phyloP scores from a whole-genome alignment of 805 yeast genomes.

The Wickerhamomyces ciferrii region DNA sequence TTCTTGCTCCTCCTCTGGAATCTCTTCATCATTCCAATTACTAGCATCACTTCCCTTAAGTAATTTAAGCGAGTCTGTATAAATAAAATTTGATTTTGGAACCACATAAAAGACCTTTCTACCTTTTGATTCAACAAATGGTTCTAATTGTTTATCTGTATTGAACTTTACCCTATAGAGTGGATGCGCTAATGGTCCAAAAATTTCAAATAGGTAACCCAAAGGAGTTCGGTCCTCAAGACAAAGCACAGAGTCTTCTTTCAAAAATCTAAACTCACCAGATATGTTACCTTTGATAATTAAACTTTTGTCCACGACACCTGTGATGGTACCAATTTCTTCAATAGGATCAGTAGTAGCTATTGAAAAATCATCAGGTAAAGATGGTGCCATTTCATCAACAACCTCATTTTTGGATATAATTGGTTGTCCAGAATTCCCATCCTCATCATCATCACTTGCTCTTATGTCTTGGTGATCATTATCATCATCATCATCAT shows the following conservation, averaged over 20 bases:
- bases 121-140: slow-evolving; percentile 45
- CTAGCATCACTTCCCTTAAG: slow-evolving; percentile 92
- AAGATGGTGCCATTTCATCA: slow-evolving; percentile 60
- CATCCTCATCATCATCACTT: slow-evolving; percentile 9
- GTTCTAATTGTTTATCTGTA: slow-evolving; percentile 40
- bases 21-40: slow-evolving; percentile 90
- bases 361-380: slow-evolving; percentile 65
- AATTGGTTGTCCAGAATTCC: slow-evolving; percentile 45
- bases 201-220: slow-evolving; percentile 82
- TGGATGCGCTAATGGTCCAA: slow-evolving; percentile 84
- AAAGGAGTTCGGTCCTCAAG: slow-evolving; percentile 63
- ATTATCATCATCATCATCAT: slow-evolving; percentile 14
- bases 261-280: slow-evolving; percentile 80
- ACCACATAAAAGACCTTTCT: slow-evolving; percentile 69
- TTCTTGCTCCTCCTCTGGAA: slow-evolving; percentile 90
- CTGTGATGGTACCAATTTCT: slow-evolving; percentile 62
- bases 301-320: slow-evolving; percentile 66
- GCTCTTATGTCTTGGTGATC: background rate
- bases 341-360: slow-evolving; percentile 61
- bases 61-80: slow-evolving; percentile 65
- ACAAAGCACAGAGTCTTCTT: slow-evolving; percentile 77
- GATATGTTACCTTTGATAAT: slow-evolving; percentile 68
- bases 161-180: slow-evolving; percentile 71
- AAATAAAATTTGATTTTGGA: slow-evolving; percentile 71
- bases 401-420: slow-evolving; percentile 69